phyloP scores from a whole-genome alignment of 768 basidiomycete genomes.

The Amanita jacksonii region DNA sequence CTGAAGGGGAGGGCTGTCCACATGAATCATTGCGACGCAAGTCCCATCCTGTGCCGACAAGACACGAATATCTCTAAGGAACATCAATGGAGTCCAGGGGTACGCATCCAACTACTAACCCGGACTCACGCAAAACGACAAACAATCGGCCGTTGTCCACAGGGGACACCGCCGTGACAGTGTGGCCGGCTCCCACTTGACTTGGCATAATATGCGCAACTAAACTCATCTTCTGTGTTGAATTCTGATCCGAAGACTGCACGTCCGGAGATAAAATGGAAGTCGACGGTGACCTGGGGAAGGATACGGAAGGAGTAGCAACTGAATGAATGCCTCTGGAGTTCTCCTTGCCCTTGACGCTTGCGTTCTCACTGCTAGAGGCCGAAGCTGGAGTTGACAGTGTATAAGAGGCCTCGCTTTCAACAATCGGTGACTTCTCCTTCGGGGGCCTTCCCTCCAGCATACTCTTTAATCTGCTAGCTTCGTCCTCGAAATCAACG shows the following conservation, averaged over 20 bases:
- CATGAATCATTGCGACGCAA: conserved; percentile 18
- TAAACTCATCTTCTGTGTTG: neutral
- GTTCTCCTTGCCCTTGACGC: conserved; percentile 22
- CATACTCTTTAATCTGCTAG: conserved; percentile 65
- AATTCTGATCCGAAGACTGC: neutral
- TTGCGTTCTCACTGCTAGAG: conserved; percentile 18
- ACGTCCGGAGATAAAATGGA: conserved; percentile 28
- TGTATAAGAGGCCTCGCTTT: conserved; percentile 16
- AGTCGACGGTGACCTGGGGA: conserved; percentile 29
- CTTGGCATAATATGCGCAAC: conserved; percentile 37
- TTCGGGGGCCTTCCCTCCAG: conserved; percentile 45
- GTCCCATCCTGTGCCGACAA: conserved; percentile 44
- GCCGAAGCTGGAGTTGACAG: conserved; percentile 14
- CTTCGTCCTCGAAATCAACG: conserved; percentile 77
- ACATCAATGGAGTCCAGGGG: conserved; percentile 4
- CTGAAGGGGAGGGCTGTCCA: conserved; percentile 1
- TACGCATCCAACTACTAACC: conserved; percentile 33
- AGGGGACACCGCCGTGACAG: conserved; percentile 37
- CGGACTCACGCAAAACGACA: conserved; percentile 50
- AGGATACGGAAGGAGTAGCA: conserved; percentile 32
- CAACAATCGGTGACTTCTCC: conserved; percentile 21
- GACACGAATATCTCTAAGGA: conserved; percentile 41
- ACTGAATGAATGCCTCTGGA: conserved; percentile 37
- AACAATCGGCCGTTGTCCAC: conserved; percentile 35
- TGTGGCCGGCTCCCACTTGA: conserved; percentile 25